These are phyloP conservation scores for Gillenia trifoliata DNA, from an alignment of 306 rosid species.

Conservation along the genomic window DNA sequence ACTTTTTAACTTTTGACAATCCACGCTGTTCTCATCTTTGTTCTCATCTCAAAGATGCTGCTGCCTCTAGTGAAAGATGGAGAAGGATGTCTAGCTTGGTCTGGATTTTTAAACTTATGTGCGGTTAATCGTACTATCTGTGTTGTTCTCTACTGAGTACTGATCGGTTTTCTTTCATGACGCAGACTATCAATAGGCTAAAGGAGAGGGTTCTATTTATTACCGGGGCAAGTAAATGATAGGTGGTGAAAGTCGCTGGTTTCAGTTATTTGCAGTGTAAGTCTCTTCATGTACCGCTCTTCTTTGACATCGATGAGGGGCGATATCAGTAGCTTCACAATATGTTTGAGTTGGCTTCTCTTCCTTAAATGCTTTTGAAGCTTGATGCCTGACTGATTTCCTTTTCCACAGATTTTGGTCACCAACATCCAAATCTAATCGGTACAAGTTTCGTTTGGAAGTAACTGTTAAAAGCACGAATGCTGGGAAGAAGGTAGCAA, in stretches of 20 bases:
- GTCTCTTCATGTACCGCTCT: background rate
- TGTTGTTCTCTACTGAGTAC: constrained; percentile 11
- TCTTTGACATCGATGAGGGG: background rate
- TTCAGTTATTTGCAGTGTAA: background rate
- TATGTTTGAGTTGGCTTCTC: too few relatives aligned
- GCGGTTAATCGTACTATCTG: constrained; percentile 1
- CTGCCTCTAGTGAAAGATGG: constrained; percentile 60
- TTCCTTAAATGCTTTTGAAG: background rate
- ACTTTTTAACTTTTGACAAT: constrained; percentile 58
- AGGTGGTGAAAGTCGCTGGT: background rate
- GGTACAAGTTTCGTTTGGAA: background rate
- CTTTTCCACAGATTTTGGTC: background rate
- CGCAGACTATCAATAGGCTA: constrained; percentile 53
- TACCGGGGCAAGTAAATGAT: background rate
- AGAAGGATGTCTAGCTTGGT: constrained; percentile 50
- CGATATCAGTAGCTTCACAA: too few relatives aligned
- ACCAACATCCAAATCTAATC: background rate
- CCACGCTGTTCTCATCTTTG: constrained; percentile 56
- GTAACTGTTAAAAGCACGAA: background rate
- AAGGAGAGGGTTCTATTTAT: constrained; percentile 24
- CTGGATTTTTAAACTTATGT: constrained; percentile 21
- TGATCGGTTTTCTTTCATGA: background rate
- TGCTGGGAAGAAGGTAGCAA: background rate
- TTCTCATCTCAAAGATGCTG: constrained; percentile 67
- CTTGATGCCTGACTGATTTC: background rate